Percentiles rank a stretch among this genome's conserved stretches.
Conservation (phyloP, 78 protist species). For the Planoprotostelium fungivorum region DNA sequence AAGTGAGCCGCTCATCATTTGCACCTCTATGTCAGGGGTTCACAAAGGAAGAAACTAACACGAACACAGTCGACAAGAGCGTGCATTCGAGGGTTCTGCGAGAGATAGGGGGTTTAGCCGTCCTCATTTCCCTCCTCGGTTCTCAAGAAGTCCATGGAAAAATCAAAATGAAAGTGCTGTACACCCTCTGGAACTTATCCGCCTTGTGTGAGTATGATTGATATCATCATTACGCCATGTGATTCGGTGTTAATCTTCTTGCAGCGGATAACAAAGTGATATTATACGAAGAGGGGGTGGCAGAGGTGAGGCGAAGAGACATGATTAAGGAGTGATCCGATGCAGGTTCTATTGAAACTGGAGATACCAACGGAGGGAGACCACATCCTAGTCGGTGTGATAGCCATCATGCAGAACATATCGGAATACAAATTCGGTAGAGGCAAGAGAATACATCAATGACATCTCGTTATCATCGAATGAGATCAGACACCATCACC, state of each 20-base stretch:
- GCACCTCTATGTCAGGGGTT: neutral
- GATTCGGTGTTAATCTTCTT: neutral
- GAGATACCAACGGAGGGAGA: neutral
- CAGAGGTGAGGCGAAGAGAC: too few relatives aligned
- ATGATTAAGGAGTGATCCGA: too few relatives aligned
- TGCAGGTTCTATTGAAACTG: neutral
- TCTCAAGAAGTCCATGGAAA: neutral
- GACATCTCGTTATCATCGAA: too few relatives aligned
- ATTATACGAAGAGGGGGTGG: neutral
- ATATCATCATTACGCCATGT: neutral
- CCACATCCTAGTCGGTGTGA: neutral
- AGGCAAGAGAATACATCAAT: neutral
- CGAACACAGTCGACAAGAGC: neutral
- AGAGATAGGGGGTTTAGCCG: neutral
- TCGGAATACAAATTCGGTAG: neutral
- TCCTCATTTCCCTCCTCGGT: neutral
- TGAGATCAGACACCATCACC: too few relatives aligned
- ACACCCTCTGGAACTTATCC: neutral
- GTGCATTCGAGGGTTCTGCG: neutral
- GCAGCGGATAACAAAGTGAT: neutral
- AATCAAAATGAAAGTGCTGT: neutral
- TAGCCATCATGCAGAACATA: neutral
- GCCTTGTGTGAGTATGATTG: neutral
- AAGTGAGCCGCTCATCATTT: neutral
- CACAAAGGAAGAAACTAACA: neutral